Evolutionary conservation across 495 filamentous ascomycete genomes (phyloP), one percentile per base, ranked within the genome.

Genomic region (Stereocaulon alpinum): DNA sequence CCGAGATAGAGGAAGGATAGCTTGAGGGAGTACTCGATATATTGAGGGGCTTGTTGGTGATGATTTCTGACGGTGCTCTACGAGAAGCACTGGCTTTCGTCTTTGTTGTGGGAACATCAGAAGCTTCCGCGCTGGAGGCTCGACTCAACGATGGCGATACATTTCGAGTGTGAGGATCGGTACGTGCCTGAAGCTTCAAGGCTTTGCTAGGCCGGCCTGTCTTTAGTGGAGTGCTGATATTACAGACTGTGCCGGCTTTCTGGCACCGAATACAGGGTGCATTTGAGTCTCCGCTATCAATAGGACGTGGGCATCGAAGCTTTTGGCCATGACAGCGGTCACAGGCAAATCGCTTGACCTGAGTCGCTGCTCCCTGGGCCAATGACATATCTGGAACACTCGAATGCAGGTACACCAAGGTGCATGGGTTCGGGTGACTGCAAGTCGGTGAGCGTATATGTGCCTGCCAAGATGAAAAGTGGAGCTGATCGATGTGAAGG

Each of bases 181-280:
- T 32, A 14, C 48, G 48, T 32, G 48, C 48, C 7, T 34, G 48
- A 34, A 51, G 29, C 48, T 51, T 51, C 29, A 51, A 51, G 18
- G 48, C 48, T 30, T 51, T 51, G 15, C 48, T 51, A n/a, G 48
- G 48, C 48, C 48, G 48, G 14, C 48, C 48, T 10, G 48, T 51
- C 27, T 51, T 51, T 4, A 51, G 18, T 17, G 48, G 48, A 32
- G 27, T 51, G 24, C 48, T 51, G 30, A 51, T 51, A 10, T 51
- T 51, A n/a, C 48, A 51, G 1, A 32, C 48, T 34, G 24, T 51
- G 14, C 48, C 48, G 5, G 48, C 48, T 29, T 30, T 51, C 17
- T 51, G 48, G 17, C 48, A 51, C 18, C 48, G 29, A 10, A 34
- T 34, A 17, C 48, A 51, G 7, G 48, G 48, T 14, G 18, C 48